Conservation (phyloP, 306 rosid genomes). For the Lathyrus sativus region DNA sequence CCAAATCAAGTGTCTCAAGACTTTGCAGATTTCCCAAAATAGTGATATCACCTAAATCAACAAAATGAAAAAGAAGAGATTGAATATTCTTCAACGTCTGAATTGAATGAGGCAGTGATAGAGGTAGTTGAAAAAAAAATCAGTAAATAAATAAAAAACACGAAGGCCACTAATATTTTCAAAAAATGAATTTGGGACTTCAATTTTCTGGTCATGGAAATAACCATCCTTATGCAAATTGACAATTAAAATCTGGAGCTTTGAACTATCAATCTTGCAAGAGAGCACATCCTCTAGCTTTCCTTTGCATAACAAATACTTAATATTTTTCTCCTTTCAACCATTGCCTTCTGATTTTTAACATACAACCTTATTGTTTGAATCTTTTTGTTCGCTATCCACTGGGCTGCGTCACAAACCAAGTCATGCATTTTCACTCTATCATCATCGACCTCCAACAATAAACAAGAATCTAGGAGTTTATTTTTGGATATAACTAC, state of each 20-base stretch:
- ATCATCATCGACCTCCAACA: neutral
- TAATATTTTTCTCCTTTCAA: neutral
- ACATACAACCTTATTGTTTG: too few species aligned
- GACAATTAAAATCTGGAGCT: slow-evolving; percentile 3
- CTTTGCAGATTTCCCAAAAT: neutral
- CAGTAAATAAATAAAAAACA: neutral
- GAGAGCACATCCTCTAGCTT: neutral
- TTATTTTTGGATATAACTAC: neutral
- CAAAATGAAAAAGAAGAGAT: neutral
- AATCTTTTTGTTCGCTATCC: neutral
- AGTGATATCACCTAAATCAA: neutral
- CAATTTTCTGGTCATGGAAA: fast-evolving
- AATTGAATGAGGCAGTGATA: neutral
- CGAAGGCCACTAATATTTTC: slow-evolving; percentile 1
- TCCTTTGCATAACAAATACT: neutral
- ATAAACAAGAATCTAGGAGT: slow-evolving; percentile 30
- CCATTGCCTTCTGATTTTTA: neutral
- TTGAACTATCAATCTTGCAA: neutral
- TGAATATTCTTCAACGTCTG: neutral
- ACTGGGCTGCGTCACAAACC: slow-evolving; percentile 7
- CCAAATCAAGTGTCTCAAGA: slow-evolving; percentile 27
- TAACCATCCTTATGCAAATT: neutral
- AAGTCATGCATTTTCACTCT: slow-evolving; percentile 22
- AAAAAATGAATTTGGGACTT: neutral
- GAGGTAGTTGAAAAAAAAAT: neutral